Conservation (phyloP, 1,139 yeast species). For the Yamadazyma sp. region DNA sequence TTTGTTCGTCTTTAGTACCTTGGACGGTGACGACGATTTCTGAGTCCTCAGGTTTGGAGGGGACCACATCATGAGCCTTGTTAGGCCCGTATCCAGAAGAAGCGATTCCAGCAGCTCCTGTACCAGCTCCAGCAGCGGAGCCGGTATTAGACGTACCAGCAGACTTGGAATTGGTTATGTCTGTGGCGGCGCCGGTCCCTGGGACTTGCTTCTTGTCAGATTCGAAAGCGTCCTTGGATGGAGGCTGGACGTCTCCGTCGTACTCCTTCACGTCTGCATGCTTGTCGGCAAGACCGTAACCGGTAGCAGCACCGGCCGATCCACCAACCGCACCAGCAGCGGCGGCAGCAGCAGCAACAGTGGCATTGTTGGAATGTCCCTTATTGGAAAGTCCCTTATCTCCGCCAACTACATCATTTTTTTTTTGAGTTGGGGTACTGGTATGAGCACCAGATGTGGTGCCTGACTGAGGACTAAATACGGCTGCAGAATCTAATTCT, state of each 20-base stretch:
- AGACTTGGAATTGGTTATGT: neutral
- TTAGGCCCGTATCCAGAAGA: constrained; percentile 9
- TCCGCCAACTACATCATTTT: too few species aligned
- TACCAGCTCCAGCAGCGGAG: neutral
- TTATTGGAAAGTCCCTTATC: too few species aligned
- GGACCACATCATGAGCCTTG: constrained; percentile 2
- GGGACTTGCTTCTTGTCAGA: constrained; percentile 2
- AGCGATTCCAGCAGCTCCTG: constrained; percentile 11
- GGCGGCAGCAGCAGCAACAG: constrained; percentile 4
- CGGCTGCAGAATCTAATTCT: constrained; percentile 8
- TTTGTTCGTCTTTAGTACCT: constrained; percentile 28
- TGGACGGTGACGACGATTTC: constrained; percentile 21
- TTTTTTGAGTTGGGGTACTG: too few species aligned
- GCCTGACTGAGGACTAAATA: neutral
- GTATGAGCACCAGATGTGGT: neutral
- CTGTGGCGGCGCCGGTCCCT: neutral
- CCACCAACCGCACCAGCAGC: too few species aligned
- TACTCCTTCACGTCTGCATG: constrained; percentile 8
- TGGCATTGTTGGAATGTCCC: too few species aligned
- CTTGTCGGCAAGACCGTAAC: constrained; percentile 6
- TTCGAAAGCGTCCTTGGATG: constrained; percentile 4
- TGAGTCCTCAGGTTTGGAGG: constrained; percentile 9
- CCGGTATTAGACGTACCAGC: neutral
- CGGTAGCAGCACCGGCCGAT: too few species aligned
- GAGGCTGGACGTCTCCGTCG: constrained; percentile 12